These are phyloP conservation scores for Alternaria atra DNA, from an alignment of 2,329 filamentous ascomycete genomes.

Conservation along the genomic window DNA sequence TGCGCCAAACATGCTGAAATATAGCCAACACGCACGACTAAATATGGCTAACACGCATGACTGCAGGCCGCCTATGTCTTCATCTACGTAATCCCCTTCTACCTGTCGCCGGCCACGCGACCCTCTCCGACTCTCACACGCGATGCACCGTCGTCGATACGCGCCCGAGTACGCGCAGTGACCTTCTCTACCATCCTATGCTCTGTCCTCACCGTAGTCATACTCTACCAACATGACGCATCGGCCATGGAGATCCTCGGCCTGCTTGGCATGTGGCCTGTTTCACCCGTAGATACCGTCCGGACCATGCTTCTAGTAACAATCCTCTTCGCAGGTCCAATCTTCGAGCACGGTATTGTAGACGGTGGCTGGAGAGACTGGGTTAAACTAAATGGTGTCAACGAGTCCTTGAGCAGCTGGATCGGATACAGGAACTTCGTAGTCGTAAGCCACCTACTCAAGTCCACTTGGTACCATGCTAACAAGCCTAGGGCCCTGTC, in stretches of 20 bases:
- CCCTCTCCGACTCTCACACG: slow-evolving; percentile 81
- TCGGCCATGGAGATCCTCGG: slow-evolving; percentile 66
- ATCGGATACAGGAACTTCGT: slow-evolving; percentile 87
- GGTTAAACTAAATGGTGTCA: slow-evolving; percentile 64
- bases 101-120: slow-evolving; percentile 80
- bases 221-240: slow-evolving; percentile 67
- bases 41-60: slow-evolving; percentile 29
- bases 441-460: slow-evolving; percentile 66
- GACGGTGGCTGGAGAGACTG: slow-evolving; percentile 74
- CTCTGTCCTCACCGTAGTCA: slow-evolving; percentile 70
- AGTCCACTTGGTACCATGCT: slow-evolving; percentile 2
- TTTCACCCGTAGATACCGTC: slow-evolving; percentile 70
- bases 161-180: slow-evolving; percentile 82
- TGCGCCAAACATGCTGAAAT: slow-evolving; percentile 20
- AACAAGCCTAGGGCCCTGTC: slow-evolving; percentile 69
- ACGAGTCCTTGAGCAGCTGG: slow-evolving; percentile 73
- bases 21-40: not conserved
- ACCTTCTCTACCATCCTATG: slow-evolving; percentile 76
- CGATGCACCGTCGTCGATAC: slow-evolving; percentile 89
- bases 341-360: slow-evolving; percentile 81
- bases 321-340: slow-evolving; percentile 81
- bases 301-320: slow-evolving; percentile 75
- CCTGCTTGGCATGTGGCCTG: slow-evolving; percentile 82
- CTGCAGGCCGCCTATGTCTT: slow-evolving; percentile 79
- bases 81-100: slow-evolving; percentile 90